Evolutionary conservation across 257 asterid species (phyloP).

Genomic region (Cordia subcordata): DNA sequence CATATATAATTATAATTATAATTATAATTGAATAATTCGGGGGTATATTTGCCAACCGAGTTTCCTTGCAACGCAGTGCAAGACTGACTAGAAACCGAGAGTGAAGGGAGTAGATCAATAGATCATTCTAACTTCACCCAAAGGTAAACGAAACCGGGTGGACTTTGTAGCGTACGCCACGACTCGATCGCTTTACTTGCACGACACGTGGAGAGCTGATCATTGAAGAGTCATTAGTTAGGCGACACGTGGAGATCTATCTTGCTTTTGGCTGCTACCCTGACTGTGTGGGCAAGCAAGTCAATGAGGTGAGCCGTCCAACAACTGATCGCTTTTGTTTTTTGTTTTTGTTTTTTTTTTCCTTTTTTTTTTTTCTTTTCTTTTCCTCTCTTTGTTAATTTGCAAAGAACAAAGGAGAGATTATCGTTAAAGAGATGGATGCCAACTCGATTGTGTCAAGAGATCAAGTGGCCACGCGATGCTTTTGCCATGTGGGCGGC

Average conservation of each 20-base stretch:
- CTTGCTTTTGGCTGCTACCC: background rate
- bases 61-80: no score
- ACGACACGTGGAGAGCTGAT: slow-evolving; percentile 23
- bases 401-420: no score
- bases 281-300: slow-evolving; percentile 16
- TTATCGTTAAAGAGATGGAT: background rate
- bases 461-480: background rate
- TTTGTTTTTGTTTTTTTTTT: no score
- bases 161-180: slow-evolving; percentile 8
- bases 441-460: background rate
- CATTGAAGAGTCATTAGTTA: background rate
- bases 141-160: background rate
- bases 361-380: no score
- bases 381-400: no score
- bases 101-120: background rate
- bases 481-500: background rate
- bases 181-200: background rate
- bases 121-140: background rate
- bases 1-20: no score
- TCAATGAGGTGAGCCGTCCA: background rate
- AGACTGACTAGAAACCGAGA: background rate
- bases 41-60: no score
- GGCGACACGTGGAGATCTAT: slow-evolving; percentile 20
- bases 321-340: no score
- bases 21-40: no score